phyloP scores from a whole-genome alignment of 352 stramenopile genomes.

The Globisporangium polare region DNA sequence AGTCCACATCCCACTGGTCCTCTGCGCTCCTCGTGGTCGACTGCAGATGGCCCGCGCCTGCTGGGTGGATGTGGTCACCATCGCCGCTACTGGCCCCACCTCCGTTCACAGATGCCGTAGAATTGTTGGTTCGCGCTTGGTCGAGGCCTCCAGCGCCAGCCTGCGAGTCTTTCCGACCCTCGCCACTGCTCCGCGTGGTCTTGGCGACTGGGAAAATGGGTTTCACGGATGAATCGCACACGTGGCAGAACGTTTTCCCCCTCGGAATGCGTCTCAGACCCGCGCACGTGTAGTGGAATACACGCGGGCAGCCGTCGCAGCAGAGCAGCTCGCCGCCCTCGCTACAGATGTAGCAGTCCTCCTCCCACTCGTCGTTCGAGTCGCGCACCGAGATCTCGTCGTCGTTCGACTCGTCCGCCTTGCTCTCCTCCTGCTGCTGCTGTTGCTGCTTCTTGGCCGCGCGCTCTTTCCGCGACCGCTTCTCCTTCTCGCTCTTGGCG shows the following conservation, averaged over 20 bases:
- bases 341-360: conserved; percentile 88
- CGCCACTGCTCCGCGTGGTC: not conserved
- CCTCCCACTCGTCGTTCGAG: conserved; percentile 82
- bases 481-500: conserved; percentile 69
- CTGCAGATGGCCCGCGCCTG: conserved; percentile 1
- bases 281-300: conserved; percentile 90
- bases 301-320: conserved; percentile 89
- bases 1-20: conserved; percentile 88
- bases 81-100: not conserved
- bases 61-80: conserved; percentile 12
- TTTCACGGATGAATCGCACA: conserved; percentile 70
- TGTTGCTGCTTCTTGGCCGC: conserved; percentile 68
- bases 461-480: conserved; percentile 63
- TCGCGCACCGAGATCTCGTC: conserved; percentile 28
- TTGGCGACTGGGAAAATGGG: conserved; percentile 46
- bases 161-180: conserved; percentile 6
- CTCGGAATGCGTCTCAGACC: conserved; percentile 71
- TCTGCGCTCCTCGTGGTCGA: conserved; percentile 37
- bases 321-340: conserved; percentile 84
- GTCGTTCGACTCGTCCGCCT: conserved; percentile 41
- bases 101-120: not conserved
- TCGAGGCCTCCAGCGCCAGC: not conserved
- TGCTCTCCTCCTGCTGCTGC: conserved; percentile 42
- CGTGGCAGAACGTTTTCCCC: conserved; percentile 83
- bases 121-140: not conserved